Conservation (phyloP, 2,329 filamentous ascomycete genomes). For the Cladophialophora yegresii region DNA sequence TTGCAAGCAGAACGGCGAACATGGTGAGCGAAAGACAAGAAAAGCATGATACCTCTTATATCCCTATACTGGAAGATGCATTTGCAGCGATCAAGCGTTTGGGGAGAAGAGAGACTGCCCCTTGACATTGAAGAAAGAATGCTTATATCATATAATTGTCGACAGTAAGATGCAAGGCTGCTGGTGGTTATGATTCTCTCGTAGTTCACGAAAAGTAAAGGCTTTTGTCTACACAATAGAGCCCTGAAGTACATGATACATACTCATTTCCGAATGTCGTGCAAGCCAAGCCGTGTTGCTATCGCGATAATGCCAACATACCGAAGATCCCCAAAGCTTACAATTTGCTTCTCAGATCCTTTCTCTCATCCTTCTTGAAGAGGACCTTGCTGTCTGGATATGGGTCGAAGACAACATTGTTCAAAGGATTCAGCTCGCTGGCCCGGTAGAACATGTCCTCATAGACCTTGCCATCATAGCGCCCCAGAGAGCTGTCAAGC, state of each 20-base stretch:
- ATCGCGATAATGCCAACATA: not conserved
- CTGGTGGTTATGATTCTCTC: not conserved
- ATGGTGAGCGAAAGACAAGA: not conserved
- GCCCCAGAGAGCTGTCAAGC: conserved; percentile 69
- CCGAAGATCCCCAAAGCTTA: conserved; percentile 10
- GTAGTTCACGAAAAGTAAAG: not conserved
- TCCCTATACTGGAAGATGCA: not conserved
- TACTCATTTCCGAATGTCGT: not conserved
- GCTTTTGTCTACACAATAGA: not conserved
- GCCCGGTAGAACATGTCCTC: conserved; percentile 75
- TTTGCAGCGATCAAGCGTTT: not conserved
- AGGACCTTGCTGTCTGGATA: conserved; percentile 65
- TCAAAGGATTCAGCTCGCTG: conserved; percentile 71
- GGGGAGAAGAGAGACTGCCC: not conserved
- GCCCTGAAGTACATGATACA: not conserved
- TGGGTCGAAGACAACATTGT: conserved; percentile 70
- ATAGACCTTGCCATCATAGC: conserved; percentile 73
- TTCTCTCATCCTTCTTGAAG: conserved; percentile 58
- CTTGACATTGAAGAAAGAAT: not conserved
- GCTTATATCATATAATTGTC: not conserved
- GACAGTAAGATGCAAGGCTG: not conserved
- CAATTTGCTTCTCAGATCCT: conserved; percentile 34
- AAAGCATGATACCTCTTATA: not conserved
- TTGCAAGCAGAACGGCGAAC: not conserved
- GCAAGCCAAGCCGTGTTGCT: not conserved